phyloP scores from a whole-genome alignment of 345 rosid species.

The Aegle marmelos region DNA sequence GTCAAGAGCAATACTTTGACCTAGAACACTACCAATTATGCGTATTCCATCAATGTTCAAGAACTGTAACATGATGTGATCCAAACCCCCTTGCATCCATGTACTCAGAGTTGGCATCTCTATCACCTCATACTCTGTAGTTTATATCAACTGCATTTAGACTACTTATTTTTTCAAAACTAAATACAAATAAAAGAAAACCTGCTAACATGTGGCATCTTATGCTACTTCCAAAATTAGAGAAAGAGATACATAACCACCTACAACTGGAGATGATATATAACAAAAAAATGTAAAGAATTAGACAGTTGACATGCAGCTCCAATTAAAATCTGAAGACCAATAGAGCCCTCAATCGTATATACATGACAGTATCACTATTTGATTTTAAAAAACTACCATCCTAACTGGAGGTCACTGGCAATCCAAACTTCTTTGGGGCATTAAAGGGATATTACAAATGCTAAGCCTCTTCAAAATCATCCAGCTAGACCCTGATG shows the following conservation, averaged over 20 bases:
- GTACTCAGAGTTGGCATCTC: slow-evolving; percentile 68
- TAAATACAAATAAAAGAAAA: slow-evolving; percentile 1
- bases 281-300: not conserved
- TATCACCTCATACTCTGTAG: slow-evolving; percentile 88
- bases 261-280: not conserved
- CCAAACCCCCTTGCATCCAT: slow-evolving; percentile 94
- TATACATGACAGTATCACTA: not conserved
- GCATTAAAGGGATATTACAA: not conserved
- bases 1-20: slow-evolving; percentile 96
- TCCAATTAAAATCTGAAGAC: not conserved
- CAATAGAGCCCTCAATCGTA: not conserved
- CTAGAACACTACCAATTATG: slow-evolving; percentile 90
- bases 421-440: not conserved
- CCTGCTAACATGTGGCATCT: not conserved
- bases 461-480: not conserved
- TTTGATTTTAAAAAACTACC: not conserved
- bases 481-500: not conserved
- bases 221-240: not conserved
- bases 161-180: not conserved
- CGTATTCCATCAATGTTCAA: slow-evolving; percentile 87
- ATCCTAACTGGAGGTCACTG: not conserved
- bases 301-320: not conserved
- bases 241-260: not conserved
- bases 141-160: slow-evolving; percentile 21
- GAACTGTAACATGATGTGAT: slow-evolving; percentile 85